Evolutionary conservation across 495 filamentous ascomycete species (phyloP).

Genomic region (Aspergillus sclerotiicarbonarius): DNA sequence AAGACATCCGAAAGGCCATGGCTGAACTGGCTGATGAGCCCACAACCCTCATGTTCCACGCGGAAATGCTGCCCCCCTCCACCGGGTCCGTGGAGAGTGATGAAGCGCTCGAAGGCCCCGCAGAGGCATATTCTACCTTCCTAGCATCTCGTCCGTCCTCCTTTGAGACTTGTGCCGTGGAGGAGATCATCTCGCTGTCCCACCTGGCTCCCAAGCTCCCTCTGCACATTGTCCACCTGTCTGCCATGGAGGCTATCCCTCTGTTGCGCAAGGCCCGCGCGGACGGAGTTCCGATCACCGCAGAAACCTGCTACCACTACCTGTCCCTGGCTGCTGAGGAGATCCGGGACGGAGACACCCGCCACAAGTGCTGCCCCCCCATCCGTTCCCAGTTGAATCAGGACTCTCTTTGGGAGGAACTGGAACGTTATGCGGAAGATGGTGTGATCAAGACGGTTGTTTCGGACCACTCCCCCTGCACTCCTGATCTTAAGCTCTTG

Average conservation of each 20-base stretch:
- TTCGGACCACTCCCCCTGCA: constrained; percentile 96
- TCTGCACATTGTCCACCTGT: constrained; percentile 93
- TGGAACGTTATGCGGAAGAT: constrained; percentile 58
- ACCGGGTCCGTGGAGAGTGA: constrained; percentile 73
- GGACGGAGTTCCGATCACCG: constrained; percentile 84
- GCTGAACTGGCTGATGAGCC: constrained; percentile 68
- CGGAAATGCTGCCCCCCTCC: constrained; percentile 94
- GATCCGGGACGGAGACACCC: constrained; percentile 83
- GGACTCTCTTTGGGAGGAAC: constrained; percentile 82
- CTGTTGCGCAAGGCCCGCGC: constrained; percentile 76
- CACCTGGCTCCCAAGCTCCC: constrained; percentile 78
- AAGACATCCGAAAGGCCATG: constrained; percentile 79
- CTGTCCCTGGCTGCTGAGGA: constrained; percentile 85
- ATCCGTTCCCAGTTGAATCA: constrained; percentile 84
- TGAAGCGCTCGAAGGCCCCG: constrained; percentile 68
- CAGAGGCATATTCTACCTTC: constrained; percentile 84
- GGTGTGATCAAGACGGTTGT: constrained; percentile 90
- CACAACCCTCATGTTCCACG: constrained; percentile 97
- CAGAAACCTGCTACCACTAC: constrained; percentile 98
- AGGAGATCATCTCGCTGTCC: constrained; percentile 78
- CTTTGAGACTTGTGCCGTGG: constrained; percentile 90
- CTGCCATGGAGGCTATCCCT: constrained; percentile 88
- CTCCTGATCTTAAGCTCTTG: constrained; percentile 87
- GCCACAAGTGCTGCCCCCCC: constrained; percentile 97
- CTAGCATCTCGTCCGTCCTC: constrained; percentile 83